Evolutionary conservation across 108 stramenopile species (phyloP), one percentile per base, ranked within the genome.

Genomic region (Schizochytrium sp.): DNA sequence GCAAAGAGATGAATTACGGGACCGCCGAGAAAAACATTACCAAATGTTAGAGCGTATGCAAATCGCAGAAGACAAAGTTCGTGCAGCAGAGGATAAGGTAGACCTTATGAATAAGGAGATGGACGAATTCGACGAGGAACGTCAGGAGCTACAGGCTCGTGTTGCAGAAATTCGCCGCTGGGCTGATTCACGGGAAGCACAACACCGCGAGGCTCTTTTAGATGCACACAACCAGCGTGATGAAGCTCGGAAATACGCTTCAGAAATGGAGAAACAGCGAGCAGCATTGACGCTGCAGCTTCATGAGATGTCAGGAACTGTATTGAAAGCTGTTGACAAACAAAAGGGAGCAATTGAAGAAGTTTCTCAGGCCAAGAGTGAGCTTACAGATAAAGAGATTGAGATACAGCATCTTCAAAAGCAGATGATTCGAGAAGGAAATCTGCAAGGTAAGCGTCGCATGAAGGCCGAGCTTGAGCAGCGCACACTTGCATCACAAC

Each of bases 391-490:
- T 38, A 69, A 69, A 69, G 76, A 49, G 47, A 7, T 83, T 3
- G 76, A 83, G 47, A n/a, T 55, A 13, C 45, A 83, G 53, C 47
- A 49, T 47, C 10, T 83, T 8, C 47, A 83, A 5, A 83, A 83
- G 76, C 47, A 40, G 5, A 83, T 83, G 76, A 8, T 83, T 28
- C 10, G 28, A 56, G 76, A 83, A 28, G 76, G 76, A n/a, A 83
- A 83, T 42, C 3, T 83, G 45, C 76, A 83, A 53, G 76, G 76
- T 40, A 83, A 83, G 47, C 47, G 76, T n/a, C 45, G 76, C 10
- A 83, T 83, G 76, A 49, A 55, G 76, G 76, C n/a, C 50, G 76
- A 83, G 53, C 53, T 83, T 10, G 76, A 83, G 76, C 76, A 83
- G 76, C 76, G 76, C 28, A 55, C 76, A 5, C 2, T 83, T 10